A percentile compares a stretch with the other conserved stretches of the same genome.
phyloP scores from a whole-genome alignment of 2,329 filamentous ascomycete species.

The Penicillium rolfsii region DNA sequence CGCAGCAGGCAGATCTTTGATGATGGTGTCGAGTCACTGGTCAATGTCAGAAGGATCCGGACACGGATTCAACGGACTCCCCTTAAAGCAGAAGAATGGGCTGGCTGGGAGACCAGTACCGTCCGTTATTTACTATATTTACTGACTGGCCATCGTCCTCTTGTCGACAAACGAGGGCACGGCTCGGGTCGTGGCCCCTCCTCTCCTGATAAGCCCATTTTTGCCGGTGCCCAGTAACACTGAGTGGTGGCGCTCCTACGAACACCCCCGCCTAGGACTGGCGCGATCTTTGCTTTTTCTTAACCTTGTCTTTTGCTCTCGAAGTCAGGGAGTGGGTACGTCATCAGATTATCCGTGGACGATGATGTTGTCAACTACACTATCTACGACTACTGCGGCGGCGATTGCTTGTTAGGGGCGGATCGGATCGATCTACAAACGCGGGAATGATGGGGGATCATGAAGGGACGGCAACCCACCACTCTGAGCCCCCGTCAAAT shows the following conservation, averaged over 20 bases:
- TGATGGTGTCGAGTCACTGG: not conserved
- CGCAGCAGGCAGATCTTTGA: not conserved
- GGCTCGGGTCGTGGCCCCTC: slow-evolving; percentile 3
- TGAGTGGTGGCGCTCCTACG: not conserved
- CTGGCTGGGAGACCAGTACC: not conserved
- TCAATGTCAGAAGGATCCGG: no score
- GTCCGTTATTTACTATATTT: no score
- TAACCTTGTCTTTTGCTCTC: not conserved
- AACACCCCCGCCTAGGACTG: slow-evolving; percentile 3
- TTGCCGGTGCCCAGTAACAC: not conserved
- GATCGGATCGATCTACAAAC: not conserved
- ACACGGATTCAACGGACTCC: no score
- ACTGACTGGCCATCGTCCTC: no score
- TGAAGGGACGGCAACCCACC: not conserved
- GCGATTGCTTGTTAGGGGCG: not conserved
- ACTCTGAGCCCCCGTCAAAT: not conserved
- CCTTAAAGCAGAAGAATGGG: not conserved
- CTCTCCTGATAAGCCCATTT: slow-evolving; percentile 8
- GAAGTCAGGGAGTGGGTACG: not conserved
- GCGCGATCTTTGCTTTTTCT: slow-evolving; percentile 1
- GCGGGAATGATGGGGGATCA: not conserved
- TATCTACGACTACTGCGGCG: not conserved
- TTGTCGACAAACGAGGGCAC: not conserved
- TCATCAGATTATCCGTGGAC: not conserved
- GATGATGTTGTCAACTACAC: not conserved